Conservation (phyloP, 1,284 basidiomycete genomes). For the Athelia psychrophila region DNA sequence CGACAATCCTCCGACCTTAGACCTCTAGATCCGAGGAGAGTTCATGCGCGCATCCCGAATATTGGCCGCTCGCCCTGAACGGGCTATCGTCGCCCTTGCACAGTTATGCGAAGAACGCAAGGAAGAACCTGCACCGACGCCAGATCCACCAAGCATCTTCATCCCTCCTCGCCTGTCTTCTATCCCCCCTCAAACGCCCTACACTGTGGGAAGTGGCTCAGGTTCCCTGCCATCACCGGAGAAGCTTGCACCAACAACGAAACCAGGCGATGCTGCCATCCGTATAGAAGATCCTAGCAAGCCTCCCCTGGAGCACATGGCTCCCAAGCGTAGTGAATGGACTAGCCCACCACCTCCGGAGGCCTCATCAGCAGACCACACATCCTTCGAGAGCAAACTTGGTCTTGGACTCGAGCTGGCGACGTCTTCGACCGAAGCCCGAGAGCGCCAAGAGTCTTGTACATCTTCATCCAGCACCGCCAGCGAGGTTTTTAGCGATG, state of each 20-base stretch:
- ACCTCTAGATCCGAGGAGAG: slow-evolving; percentile 89
- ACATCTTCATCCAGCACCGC: slow-evolving; percentile 53
- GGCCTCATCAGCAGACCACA: slow-evolving; percentile 63
- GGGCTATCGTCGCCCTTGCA: slow-evolving; percentile 77
- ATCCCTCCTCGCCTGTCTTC: slow-evolving; percentile 51
- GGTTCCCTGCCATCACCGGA: slow-evolving; percentile 44
- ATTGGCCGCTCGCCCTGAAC: slow-evolving; percentile 73
- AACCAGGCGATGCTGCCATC: slow-evolving; percentile 38
- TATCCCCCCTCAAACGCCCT: slow-evolving; percentile 65
- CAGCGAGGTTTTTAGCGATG: slow-evolving; percentile 62
- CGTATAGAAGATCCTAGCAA: slow-evolving; percentile 35
- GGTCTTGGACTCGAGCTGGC: slow-evolving; percentile 64
- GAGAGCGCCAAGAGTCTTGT: slow-evolving; percentile 42
- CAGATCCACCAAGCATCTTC: slow-evolving; percentile 45
- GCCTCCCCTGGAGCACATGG: slow-evolving; percentile 70
- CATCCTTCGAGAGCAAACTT: slow-evolving; percentile 62
- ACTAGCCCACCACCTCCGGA: slow-evolving; percentile 80
- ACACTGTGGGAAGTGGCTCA: slow-evolving; percentile 60
- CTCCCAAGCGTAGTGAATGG: slow-evolving; percentile 72
- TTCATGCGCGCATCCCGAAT: slow-evolving; percentile 96
- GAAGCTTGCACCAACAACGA: slow-evolving; percentile 36
- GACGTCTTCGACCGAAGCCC: slow-evolving; percentile 56
- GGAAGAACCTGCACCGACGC: slow-evolving; percentile 46
- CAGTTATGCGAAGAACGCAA: slow-evolving; percentile 82
- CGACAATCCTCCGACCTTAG: background rate